Conservation (phyloP, 768 basidiomycete genomes). For the Pulveroboletus ravenelii region DNA sequence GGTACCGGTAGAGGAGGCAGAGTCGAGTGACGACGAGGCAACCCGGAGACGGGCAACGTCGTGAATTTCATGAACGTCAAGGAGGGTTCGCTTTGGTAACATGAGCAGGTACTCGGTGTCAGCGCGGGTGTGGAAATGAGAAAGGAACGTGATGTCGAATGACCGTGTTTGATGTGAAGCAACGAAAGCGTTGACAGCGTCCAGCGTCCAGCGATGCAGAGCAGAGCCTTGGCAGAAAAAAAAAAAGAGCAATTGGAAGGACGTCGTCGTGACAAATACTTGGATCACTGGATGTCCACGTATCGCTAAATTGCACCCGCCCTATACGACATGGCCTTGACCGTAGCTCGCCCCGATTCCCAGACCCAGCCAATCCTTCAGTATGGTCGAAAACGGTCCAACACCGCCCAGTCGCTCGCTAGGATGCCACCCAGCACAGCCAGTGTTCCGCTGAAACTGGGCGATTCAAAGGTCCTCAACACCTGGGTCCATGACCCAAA, state of each 20-base stretch:
- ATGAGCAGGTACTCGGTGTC: constrained; percentile 3
- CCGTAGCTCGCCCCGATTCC: constrained; percentile 59
- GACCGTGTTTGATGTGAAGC: neutral
- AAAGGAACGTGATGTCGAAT: constrained; percentile 19
- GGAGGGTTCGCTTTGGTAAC: constrained; percentile 6
- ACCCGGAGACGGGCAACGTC: constrained; percentile 9
- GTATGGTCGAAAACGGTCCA: constrained; percentile 62
- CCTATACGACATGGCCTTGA: constrained; percentile 37
- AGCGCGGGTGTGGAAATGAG: neutral
- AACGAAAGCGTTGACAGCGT: constrained; percentile 1
- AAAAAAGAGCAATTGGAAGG: too few species aligned
- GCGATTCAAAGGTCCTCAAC: constrained; percentile 60
- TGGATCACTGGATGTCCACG: neutral
- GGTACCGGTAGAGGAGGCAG: constrained; percentile 13
- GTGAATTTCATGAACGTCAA: constrained; percentile 18
- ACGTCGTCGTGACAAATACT: too few species aligned
- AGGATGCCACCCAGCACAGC: constrained; percentile 36
- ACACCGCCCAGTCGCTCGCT: constrained; percentile 66
- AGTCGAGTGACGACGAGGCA: constrained; percentile 10
- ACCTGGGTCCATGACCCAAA: constrained; percentile 73
- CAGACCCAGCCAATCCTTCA: constrained; percentile 40
- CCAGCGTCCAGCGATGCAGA: constrained; percentile 17
- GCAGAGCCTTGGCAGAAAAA: neutral
- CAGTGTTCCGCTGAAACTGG: constrained; percentile 46
- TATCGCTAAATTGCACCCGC: neutral